Base-by-base conservation (phyloP, 2,329 filamentous ascomycete genomes). In the Neofusicoccum sp. region DNA sequence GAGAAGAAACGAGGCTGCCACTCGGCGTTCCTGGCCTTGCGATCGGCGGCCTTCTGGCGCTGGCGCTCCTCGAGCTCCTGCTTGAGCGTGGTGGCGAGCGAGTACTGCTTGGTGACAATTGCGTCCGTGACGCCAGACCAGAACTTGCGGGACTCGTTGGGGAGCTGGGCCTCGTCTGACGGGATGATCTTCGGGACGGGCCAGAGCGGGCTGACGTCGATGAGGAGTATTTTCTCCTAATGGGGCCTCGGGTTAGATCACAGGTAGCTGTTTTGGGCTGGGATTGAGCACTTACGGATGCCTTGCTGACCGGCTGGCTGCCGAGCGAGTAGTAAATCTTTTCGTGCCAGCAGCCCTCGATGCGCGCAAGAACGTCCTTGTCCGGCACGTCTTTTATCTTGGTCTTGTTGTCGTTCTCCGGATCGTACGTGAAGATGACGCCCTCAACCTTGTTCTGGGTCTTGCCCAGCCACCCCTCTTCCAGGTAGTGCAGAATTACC, bases 1-100 rank as follows among this genome's bases (percentile, higher is more conserved):
- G 83, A 87, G 78, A 99, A 99, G 79, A 96, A 99, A 47, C 92
- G 84, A n/a, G 95, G 95, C 68, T 88, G 83, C 88, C 91, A 99
- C 37, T 86, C 84, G 64, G 85, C 84, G 11, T 87, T 85, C 12
- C 84, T 84, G 48, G 84, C 83, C 73, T 94, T 90, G 47, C 95
- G 84, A 73, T 94, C 87, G 29, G 92, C 87, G 1, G 92, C 93
- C 78, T 92, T 94, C 71, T 91, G 86, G 36, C 95, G 85, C 79
- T 99, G 95, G 47, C 84, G 83, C 76, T 99, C 95, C 77, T 99
- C 95, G 9, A 99, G 86, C 71, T 96, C 92, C 65, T 92, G 87
- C 81, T 99, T 99, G 66, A 95, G 80, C 22, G 85, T 87, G 28
- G 95, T 99, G 6, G 95, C 95, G 67, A 90, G 87, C 45, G 85